Evolutionary conservation across 495 filamentous ascomycete species (phyloP).

Genomic region (Rusavskia elegans): DNA sequence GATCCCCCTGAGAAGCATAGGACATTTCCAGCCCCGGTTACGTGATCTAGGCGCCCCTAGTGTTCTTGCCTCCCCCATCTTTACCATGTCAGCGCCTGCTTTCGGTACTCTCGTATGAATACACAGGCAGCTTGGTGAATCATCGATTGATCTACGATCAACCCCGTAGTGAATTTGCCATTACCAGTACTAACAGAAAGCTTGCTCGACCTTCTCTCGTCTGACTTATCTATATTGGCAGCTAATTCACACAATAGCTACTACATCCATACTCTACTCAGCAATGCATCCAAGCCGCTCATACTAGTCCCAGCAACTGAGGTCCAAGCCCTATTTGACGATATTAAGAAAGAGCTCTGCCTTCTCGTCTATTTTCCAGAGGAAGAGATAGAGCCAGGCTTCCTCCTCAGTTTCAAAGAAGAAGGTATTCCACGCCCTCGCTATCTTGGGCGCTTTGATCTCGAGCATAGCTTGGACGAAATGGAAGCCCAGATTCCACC

Average conservation of each 20-base stretch:
- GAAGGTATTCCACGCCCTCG: constrained; percentile 42
- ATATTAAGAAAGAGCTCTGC: constrained; percentile 38
- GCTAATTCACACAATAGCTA: constrained; percentile 32
- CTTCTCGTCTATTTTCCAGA: constrained; percentile 33
- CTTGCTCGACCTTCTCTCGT: background rate
- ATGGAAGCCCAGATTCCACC: constrained; percentile 22
- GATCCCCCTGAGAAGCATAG: no score
- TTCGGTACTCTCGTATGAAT: no score
- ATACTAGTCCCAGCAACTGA: constrained; percentile 49
- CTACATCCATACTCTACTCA: constrained; percentile 40
- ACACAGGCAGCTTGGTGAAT: no score
- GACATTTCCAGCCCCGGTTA: no score
- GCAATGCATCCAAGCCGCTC: constrained; percentile 29
- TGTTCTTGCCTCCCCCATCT: no score
- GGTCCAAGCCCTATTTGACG: constrained; percentile 37
- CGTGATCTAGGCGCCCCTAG: no score
- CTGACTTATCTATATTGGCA: background rate
- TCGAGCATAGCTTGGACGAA: constrained; percentile 16
- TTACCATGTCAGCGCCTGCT: no score
- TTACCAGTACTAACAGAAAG: no score
- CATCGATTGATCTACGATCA: no score
- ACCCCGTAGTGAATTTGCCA: background rate
- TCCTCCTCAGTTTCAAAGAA: constrained; percentile 39
- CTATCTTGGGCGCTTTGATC: constrained; percentile 41
- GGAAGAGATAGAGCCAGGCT: constrained; percentile 25